Base-by-base conservation (phyloP, 257 asterid genomes). In the Lycium ferocissimum region DNA sequence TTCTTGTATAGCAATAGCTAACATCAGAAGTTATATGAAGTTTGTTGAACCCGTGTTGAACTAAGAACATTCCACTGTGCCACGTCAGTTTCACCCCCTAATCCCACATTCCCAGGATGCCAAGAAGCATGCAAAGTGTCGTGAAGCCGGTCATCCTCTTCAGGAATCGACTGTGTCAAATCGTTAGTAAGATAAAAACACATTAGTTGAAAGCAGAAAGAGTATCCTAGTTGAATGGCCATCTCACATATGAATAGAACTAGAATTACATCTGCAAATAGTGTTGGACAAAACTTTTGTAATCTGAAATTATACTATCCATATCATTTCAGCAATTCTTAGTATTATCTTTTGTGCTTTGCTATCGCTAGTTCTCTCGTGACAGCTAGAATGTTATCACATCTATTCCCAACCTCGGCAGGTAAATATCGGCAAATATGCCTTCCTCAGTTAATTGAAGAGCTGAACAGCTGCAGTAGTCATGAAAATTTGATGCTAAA, bases 51-150 rank as follows among this genome's bases (percentile, higher is more conserved):
- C n/a, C n/a, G n/a, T n/a, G n/a, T n/a, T n/a, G n/a, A n/a, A n/a
- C n/a, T n/a, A n/a, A n/a, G n/a, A n/a, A n/a, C n/a, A n/a, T n/a
- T n/a, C n/a, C n/a, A n/a, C n/a, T n/a, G n/a, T n/a, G n/a, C n/a
- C 87, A 97, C 99, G 22, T 94, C 99, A 0, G 92, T 94, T 87
- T 95, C 99, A n/a, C 88, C 87, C 69, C 90, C 87, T 14, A 87
- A 83, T 22, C 91, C 85, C 47, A 83, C 45, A 66, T 91, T 92
- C 71, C 88, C 86, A 38, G 89, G 61, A n/a, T 65, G 79, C 85
- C 82, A 91, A 67, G 93, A 86, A 80, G 92, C 87, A 53, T 72
- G 88, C 71, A 87, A 43, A 67, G 88, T 40, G 13, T 89, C 93
- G n/a, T 87, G 89, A 79, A 83, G 88, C 83, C 86, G 93, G 84